Percentiles rank a stretch among this genome's conserved stretches.
Conservation (phyloP, 1,284 basidiomycete genomes). For the Filobasidium uniguttulatum region DNA sequence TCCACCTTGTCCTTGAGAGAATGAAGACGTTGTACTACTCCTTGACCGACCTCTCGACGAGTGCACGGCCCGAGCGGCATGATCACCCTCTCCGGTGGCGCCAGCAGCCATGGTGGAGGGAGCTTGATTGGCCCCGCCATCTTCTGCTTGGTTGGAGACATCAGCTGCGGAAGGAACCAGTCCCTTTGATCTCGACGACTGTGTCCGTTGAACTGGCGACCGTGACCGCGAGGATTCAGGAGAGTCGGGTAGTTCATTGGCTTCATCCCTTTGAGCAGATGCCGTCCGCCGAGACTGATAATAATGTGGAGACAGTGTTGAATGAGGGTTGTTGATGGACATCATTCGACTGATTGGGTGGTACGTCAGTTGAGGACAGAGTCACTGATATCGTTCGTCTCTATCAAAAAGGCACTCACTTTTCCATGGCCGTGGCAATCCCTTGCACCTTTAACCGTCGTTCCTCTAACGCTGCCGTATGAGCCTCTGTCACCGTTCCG, state of each 20-base stretch:
- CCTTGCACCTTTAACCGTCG: not conserved
- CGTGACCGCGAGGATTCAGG: too few relatives aligned
- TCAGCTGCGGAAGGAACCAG: too few relatives aligned
- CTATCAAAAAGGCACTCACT: not conserved
- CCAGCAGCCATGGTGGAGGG: too few relatives aligned
- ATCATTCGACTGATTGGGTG: not conserved
- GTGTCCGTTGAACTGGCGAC: too few relatives aligned
- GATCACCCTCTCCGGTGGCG: too few relatives aligned
- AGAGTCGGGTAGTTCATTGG: not conserved
- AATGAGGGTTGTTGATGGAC: not conserved
- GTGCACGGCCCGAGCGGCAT: too few relatives aligned
- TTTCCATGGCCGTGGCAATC: not conserved
- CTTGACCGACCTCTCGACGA: not conserved
- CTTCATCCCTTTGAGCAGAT: not conserved
- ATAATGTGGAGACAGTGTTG: not conserved
- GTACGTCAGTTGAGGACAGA: too few relatives aligned
- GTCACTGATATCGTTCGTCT: too few relatives aligned
- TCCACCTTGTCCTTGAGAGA: not conserved
- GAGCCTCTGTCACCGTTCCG: not conserved
- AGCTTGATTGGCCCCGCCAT: too few relatives aligned
- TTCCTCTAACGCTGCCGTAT: not conserved
- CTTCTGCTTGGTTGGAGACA: too few relatives aligned
- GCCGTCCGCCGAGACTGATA: not conserved
- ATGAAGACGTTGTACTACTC: not conserved
- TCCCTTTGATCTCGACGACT: too few relatives aligned